Evolutionary conservation across 1,284 basidiomycete species (phyloP).

Genomic region (Leccinum subfulvum): DNA sequence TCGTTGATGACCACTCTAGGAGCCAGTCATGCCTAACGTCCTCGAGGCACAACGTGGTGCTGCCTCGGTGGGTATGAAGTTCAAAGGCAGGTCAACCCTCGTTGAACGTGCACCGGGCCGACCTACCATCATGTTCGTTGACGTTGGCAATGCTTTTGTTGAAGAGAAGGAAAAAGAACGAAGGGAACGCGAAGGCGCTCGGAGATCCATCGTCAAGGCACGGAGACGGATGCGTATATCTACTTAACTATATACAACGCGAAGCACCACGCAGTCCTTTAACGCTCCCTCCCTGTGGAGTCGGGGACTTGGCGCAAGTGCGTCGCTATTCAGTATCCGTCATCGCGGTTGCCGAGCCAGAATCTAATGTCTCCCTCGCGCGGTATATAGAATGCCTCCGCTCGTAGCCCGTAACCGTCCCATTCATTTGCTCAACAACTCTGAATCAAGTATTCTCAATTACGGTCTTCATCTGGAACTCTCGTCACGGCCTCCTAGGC

Average conservation of each 20-base stretch:
- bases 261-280: too few species aligned
- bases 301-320: too few species aligned
- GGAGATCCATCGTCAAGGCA: slow-evolving; percentile 39
- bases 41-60: slow-evolving; percentile 44
- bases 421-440: too few species aligned
- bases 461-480: too few species aligned
- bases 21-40: slow-evolving; percentile 52
- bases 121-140: slow-evolving; percentile 59
- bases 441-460: too few species aligned
- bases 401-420: too few species aligned
- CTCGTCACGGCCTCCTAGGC: too few species aligned
- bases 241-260: slow-evolving; percentile 5
- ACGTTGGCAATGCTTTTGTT: slow-evolving; percentile 68
- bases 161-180: slow-evolving; percentile 51
- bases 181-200: slow-evolving; percentile 47
- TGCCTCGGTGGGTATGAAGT: slow-evolving; percentile 38
- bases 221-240: slow-evolving; percentile 26
- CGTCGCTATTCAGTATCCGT: too few species aligned
- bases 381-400: too few species aligned
- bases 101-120: slow-evolving; percentile 42
- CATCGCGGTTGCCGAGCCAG: too few species aligned
- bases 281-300: too few species aligned
- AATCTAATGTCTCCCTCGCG: too few species aligned
- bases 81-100: slow-evolving; percentile 36
- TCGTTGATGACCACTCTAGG: slow-evolving; percentile 32